Evolutionary conservation across 768 basidiomycete genomes (phyloP), one percentile per base, ranked within the genome.

Genomic region (Suillus subaureus): DNA sequence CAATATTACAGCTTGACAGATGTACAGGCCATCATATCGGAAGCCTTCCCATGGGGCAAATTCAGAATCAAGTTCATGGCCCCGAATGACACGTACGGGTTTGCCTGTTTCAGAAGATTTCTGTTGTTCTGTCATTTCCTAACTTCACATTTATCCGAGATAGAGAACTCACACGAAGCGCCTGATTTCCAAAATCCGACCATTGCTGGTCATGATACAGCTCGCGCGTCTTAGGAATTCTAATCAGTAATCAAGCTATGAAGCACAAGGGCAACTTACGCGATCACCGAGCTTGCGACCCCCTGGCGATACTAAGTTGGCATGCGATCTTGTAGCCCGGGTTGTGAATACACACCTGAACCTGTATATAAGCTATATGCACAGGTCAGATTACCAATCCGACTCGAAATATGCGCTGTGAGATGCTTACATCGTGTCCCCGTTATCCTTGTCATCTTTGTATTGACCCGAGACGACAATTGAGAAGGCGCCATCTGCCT

Each of bases 21-120:
- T 71, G 54, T 77, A 77, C 3, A 77, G 55, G 31, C 76, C 76
- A 37, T 78, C 76, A 45, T 78, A 77, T 3, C 76, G 74, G 42
- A 68, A 70, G 11, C 74, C 75, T 2, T 40, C 6, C 7, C 33
- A 11, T 6, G 76, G 76, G 2, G 77, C 69, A 64, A 73, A 77
- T 51, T 63, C 61, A 3, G 77, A 77, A 2, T 3, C 23, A 37
- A 61, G 47, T 6, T 6, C 69, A 21, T 1, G 66, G 6, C 76
- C 72, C 23, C 76, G 70, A 43, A 77, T 49, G 11, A 78, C 71
- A n/a, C 77, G 69, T 12, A 77, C 61, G 2, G 70, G 73, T 0
- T 68, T 64, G 55, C 64, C 55, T 16, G 68, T 75, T 0, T 26
- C 0, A 18, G 13, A 49, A 1, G 77, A 78, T n/a, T 37, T 13